Percentiles rank a stretch among this genome's conserved stretches.
These are phyloP conservation scores for Coemansia brasiliensis DNA, from an alignment of 192 early-diverging fungal genomes.

Conservation along the genomic window DNA sequence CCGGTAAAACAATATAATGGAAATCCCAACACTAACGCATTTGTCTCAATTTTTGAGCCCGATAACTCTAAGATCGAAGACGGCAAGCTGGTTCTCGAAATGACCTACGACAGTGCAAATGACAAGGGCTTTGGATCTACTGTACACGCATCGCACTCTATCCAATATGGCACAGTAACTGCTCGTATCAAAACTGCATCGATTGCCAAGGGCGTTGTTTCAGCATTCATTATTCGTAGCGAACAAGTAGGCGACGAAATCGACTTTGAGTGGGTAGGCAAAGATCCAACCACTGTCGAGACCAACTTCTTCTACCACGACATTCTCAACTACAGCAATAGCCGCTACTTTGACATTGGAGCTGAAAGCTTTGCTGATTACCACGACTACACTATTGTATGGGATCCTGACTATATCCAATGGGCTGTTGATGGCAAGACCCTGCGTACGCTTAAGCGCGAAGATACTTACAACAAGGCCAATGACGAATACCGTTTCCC, in stretches of 20 bases:
- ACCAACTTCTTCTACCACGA: conserved; percentile 67
- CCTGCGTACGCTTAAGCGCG: conserved; percentile 54
- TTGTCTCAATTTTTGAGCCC: conserved; percentile 52
- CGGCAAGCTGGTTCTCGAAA: conserved; percentile 43
- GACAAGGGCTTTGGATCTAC: conserved; percentile 62
- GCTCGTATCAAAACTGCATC: conserved; percentile 64
- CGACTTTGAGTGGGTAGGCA: conserved; percentile 69
- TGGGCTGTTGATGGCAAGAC: conserved; percentile 63
- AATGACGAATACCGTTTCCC: conserved; percentile 58
- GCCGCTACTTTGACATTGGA: conserved; percentile 32
- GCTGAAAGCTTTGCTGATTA: conserved; percentile 45
- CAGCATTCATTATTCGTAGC: conserved; percentile 59
- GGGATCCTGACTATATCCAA: conserved; percentile 54
- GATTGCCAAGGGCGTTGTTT: conserved; percentile 57
- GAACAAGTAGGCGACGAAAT: conserved; percentile 62
- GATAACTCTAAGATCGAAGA: conserved; percentile 29
- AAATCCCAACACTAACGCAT: conserved; percentile 37
- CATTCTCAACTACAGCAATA: conserved; percentile 58
- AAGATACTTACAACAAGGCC: conserved; percentile 51
- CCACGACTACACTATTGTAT: conserved; percentile 67
- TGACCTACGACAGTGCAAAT: conserved; percentile 36
- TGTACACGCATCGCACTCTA: conserved; percentile 33
- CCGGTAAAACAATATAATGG: conserved; percentile 26
- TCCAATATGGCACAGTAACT: conserved; percentile 63
- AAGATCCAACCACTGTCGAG: conserved; percentile 56